Percentiles rank a stretch among this genome's conserved stretches.
Conservation (phyloP, 78 protist genomes). For the Dictyostelium intermedium region DNA sequence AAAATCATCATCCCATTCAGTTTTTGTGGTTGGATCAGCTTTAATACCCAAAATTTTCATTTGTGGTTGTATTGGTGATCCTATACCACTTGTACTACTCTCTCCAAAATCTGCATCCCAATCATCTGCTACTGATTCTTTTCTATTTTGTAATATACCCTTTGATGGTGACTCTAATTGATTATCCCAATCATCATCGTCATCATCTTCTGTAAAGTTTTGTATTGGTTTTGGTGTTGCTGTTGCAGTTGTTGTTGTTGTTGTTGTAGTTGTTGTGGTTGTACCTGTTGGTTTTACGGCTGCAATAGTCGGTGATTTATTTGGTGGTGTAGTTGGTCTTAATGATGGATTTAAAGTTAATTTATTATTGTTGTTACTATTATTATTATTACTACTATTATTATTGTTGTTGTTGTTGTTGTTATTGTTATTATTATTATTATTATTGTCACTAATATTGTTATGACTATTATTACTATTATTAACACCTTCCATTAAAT, state of each 20-base stretch:
- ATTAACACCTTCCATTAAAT: not conserved
- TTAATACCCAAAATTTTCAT: conserved; percentile 76
- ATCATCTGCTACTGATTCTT: conserved; percentile 30
- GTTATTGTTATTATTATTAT: not conserved
- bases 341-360: not conserved
- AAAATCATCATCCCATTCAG: conserved; percentile 82
- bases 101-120: conserved; percentile 34
- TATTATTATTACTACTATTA: not conserved
- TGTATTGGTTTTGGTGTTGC: conserved; percentile 2
- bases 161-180: conserved; percentile 56
- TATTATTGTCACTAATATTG: not conserved
- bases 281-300: not conserved
- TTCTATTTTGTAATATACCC: conserved; percentile 30
- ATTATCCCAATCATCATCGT: conserved; percentile 62
- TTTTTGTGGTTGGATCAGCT: conserved; percentile 72
- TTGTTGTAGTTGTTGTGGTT: not conserved
- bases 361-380: not conserved
- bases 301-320: conserved; percentile 2
- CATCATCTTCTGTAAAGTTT: conserved; percentile 23
- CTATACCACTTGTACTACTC: not conserved
- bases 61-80: conserved; percentile 26
- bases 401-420: not conserved
- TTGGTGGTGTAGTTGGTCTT: not conserved
- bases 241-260: not conserved
- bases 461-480: not conserved